These are phyloP conservation scores for Zoysia pacifica DNA, from an alignment of 176 grass and related monocot species.

Conservation along the genomic window DNA sequence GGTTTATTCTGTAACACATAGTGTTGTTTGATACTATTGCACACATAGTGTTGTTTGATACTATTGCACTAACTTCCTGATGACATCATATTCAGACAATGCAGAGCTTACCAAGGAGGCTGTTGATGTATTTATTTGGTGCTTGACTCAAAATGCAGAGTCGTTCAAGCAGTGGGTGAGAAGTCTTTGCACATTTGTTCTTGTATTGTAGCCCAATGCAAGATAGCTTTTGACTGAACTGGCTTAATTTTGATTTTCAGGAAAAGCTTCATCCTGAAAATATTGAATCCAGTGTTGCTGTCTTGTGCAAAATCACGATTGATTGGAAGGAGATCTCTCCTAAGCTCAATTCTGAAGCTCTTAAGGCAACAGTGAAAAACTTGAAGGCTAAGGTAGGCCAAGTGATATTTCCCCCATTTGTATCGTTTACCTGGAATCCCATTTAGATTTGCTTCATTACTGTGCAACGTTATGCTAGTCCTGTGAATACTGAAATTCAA, in stretches of 20 bases:
- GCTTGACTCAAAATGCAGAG: conserved; percentile 78
- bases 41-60: neutral
- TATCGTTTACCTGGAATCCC: neutral
- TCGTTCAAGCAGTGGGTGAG: conserved; percentile 93
- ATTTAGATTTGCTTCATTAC: neutral
- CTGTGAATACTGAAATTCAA: neutral
- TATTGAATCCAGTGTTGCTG: conserved; percentile 69
- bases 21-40: neutral
- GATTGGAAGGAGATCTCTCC: conserved; percentile 77
- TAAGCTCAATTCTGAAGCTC: conserved; percentile 69
- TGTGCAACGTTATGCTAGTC: neutral
- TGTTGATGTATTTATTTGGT: conserved; percentile 79
- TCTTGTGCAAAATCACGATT: conserved; percentile 57
- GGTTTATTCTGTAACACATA: neutral
- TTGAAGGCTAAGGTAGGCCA: conserved; percentile 77
- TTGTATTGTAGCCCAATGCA: neutral
- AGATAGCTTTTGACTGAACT: neutral
- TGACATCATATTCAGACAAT: conserved; percentile 68
- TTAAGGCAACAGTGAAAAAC: conserved; percentile 66
- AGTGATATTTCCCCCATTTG: neutral
- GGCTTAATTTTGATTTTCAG: conserved; percentile 47
- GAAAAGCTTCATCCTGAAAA: conserved; percentile 67
- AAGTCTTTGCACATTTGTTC: conserved; percentile 17
- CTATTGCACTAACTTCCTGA: conserved; percentile 4
- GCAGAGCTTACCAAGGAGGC: conserved; percentile 72